These are phyloP conservation scores for Sanghuangporus baumii DNA, from an alignment of 1,284 basidiomycete genomes.

Conservation along the genomic window DNA sequence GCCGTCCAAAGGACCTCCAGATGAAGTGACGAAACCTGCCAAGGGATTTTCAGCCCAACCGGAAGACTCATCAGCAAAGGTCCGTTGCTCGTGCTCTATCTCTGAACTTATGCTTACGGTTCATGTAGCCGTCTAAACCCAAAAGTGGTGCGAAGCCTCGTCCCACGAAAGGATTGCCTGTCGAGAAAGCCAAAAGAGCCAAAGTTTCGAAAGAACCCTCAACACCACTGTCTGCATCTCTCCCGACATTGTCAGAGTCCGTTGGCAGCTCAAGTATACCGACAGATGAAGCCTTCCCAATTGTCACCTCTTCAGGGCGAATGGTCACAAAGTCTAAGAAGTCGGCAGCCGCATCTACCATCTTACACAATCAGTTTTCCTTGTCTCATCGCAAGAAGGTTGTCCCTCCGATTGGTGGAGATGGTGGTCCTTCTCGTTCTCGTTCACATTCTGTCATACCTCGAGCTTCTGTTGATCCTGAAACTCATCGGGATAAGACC, in stretches of 20 bases:
- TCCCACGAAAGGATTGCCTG: constrained; percentile 12
- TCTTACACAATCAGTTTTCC: constrained; percentile 10
- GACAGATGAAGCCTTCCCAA: constrained; percentile 10
- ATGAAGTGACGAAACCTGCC: constrained; percentile 17
- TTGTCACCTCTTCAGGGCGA: constrained; percentile 17
- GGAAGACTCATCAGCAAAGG: constrained; percentile 6
- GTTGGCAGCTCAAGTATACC: not conserved
- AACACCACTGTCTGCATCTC: not conserved
- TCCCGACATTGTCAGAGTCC: not conserved
- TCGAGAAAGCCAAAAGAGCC: constrained; percentile 5
- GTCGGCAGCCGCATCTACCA: constrained; percentile 20
- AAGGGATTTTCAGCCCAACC: constrained; percentile 20
- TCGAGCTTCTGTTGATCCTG: constrained; percentile 34
- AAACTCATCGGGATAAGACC: constrained; percentile 25
- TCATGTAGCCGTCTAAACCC: constrained; percentile 20
- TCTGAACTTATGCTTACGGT: not conserved
- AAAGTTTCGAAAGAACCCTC: constrained; percentile 9
- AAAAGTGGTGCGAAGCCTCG: constrained; percentile 30
- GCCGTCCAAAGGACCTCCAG: not conserved
- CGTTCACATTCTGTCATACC: constrained; percentile 67
- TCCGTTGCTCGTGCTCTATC: not conserved
- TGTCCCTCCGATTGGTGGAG: constrained; percentile 25
- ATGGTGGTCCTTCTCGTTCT: constrained; percentile 39
- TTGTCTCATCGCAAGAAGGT: constrained; percentile 26
- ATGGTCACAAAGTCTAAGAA: constrained; percentile 21